These are phyloP conservation scores for Russula emetica DNA, from an alignment of 768 basidiomycete species.

Conservation along the genomic window DNA sequence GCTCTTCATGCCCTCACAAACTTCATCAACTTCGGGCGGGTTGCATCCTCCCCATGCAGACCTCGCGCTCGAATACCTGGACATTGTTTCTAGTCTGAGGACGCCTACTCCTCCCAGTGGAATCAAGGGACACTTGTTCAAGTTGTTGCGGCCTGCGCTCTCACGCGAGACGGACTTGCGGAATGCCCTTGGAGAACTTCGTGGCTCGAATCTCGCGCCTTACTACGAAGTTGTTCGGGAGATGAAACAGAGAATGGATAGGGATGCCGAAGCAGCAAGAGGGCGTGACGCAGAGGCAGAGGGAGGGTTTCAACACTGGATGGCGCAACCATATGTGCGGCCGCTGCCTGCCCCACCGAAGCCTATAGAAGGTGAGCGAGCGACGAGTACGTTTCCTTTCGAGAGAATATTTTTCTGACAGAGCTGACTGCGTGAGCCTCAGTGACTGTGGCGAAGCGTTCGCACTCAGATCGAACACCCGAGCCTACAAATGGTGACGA, in stretches of 20 bases:
- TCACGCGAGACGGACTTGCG: slow-evolving; percentile 63
- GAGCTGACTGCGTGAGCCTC: not conserved
- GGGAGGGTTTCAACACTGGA: slow-evolving; percentile 60
- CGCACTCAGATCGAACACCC: not conserved
- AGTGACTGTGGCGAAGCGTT: not conserved
- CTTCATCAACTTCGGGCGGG: slow-evolving; percentile 24
- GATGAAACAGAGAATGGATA: slow-evolving; percentile 56
- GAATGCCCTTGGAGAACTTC: slow-evolving; percentile 58
- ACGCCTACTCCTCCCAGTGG: slow-evolving; percentile 70
- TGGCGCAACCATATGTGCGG: slow-evolving; percentile 68
- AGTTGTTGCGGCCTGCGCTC: slow-evolving; percentile 79
- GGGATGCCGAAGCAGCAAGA: slow-evolving; percentile 41
- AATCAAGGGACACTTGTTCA: slow-evolving; percentile 91
- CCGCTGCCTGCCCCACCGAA: slow-evolving; percentile 30
- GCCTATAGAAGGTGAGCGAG: slow-evolving; percentile 6
- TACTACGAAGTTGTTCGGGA: slow-evolving; percentile 56
- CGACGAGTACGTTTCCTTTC: not conserved
- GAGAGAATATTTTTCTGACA: not conserved
- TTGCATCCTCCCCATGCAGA: slow-evolving; percentile 55
- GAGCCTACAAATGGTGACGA: slow-evolving; percentile 6
- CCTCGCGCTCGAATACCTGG: slow-evolving; percentile 83
- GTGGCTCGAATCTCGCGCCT: slow-evolving; percentile 17
- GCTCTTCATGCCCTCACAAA: slow-evolving; percentile 46
- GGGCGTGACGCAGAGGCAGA: slow-evolving; percentile 39
- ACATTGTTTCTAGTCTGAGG: slow-evolving; percentile 64